A percentile compares a stretch with the other conserved stretches of the same genome.
Conservation (phyloP, 2,329 filamentous ascomycete species). For the Ilyonectria robusta region DNA sequence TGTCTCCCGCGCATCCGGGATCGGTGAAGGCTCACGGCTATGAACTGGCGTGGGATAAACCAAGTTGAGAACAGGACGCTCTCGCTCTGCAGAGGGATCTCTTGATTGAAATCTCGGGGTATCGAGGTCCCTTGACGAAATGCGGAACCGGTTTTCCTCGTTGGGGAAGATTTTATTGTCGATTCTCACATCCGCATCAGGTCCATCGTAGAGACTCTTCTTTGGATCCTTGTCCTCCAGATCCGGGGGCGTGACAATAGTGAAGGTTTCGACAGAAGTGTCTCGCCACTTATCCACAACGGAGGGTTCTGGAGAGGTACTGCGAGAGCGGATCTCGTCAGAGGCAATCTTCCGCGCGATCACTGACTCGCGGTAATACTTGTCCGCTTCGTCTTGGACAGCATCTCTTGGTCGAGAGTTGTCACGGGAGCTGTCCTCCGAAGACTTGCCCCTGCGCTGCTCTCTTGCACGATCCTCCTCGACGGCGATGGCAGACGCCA, state of each 20-base stretch:
- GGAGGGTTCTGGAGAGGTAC: conserved; percentile 65
- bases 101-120: conserved; percentile 59
- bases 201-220: conserved; percentile 68
- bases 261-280: conserved; percentile 54
- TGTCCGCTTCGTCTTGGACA: conserved; percentile 71
- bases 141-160: conserved; percentile 60
- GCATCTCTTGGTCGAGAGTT: conserved; percentile 54
- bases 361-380: conserved; percentile 69
- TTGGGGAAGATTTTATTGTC: conserved; percentile 71
- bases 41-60: conserved; percentile 71
- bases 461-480: conserved; percentile 56
- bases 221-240: conserved; percentile 59
- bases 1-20: conserved; percentile 42
- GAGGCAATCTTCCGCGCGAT: conserved; percentile 68
- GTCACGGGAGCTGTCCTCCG: conserved; percentile 54
- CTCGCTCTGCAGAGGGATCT: conserved; percentile 68
- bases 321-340: conserved; percentile 68
- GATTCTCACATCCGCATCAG: conserved; percentile 75
- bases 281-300: conserved; percentile 69
- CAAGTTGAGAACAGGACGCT: conserved; percentile 72
- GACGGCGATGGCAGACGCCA: conserved; percentile 63
- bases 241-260: conserved; percentile 70
- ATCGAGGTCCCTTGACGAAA: conserved; percentile 45
- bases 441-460: conserved; percentile 50
- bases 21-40: conserved; percentile 61